A percentile compares a stretch with the other conserved stretches of the same genome.
phyloP scores from a whole-genome alignment of 1,284 basidiomycete genomes.

The Anthracocystis setariae region DNA sequence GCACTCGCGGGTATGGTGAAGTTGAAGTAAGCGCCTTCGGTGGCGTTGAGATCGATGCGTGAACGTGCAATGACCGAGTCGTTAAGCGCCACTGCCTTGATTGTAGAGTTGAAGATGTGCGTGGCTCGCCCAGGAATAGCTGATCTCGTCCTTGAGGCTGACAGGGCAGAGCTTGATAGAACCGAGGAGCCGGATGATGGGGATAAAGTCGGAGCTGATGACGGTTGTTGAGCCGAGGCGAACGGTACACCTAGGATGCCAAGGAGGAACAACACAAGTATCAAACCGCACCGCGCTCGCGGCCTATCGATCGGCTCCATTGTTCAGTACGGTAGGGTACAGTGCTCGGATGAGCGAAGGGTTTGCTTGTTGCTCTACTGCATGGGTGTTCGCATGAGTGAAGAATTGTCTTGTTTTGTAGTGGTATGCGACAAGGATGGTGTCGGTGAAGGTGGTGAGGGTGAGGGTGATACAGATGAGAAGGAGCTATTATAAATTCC shows the following conservation, averaged over 20 bases:
- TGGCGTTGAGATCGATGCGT: conserved; percentile 28
- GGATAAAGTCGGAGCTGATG: conserved; percentile 7
- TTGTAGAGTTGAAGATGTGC: conserved; percentile 28
- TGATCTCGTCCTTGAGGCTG: conserved; percentile 24
- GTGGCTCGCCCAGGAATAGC: conserved; percentile 40
- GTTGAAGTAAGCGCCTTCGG: conserved; percentile 49
- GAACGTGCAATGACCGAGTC: conserved; percentile 53
- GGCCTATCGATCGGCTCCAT: background rate
- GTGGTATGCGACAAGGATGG: no score
- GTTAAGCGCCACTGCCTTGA: conserved; percentile 38
- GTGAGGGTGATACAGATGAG: background rate
- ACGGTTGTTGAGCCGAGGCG: conserved; percentile 18
- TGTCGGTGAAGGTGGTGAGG: background rate
- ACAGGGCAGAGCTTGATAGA: background rate
- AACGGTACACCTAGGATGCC: background rate
- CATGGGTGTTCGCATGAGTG: background rate
- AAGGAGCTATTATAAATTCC: background rate
- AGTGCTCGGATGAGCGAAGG: background rate
- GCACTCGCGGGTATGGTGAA: conserved; percentile 39
- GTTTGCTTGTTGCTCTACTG: background rate
- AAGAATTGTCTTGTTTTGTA: background rate
- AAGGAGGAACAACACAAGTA: conserved; percentile 1
- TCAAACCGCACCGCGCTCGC: background rate
- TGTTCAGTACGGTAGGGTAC: background rate
- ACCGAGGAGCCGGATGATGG: conserved; percentile 7